Evolutionary conservation across 2,329 filamentous ascomycete species (phyloP).

Genomic region (Fusarium lyarnte): DNA sequence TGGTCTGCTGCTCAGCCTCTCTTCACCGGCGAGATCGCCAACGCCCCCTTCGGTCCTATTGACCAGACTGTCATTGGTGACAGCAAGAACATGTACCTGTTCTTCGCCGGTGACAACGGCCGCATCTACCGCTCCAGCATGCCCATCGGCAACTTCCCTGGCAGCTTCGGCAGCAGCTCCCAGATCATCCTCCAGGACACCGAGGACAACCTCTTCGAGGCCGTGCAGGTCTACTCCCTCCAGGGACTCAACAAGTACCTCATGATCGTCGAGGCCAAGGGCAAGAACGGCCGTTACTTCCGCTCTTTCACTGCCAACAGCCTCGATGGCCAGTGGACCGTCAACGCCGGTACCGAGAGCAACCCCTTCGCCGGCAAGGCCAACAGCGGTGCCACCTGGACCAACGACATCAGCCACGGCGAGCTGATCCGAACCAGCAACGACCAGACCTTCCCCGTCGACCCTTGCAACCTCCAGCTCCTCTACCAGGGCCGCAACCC

Average conservation of each 20-base stretch:
- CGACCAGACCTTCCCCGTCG: conserved; percentile 71
- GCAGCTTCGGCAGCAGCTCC: conserved; percentile 63
- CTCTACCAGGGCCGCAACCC: conserved; percentile 68
- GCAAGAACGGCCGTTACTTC: conserved; percentile 50
- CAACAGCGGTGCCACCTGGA: conserved; percentile 71
- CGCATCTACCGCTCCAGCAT: conserved; percentile 72
- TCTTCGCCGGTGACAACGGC: conserved; percentile 74
- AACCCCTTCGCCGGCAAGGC: conserved; percentile 73
- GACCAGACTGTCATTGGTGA: conserved; percentile 74
- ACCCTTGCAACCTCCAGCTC: conserved; percentile 71
- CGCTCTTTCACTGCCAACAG: conserved; percentile 64
- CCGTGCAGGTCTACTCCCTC: conserved; percentile 72
- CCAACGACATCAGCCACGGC: conserved; percentile 73
- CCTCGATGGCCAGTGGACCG: conserved; percentile 66
- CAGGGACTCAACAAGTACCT: conserved; percentile 65
- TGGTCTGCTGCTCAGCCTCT: conserved; percentile 49
- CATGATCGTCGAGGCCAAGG: conserved; percentile 74
- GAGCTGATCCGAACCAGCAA: conserved; percentile 65
- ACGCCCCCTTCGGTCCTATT: conserved; percentile 57
- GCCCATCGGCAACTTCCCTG: conserved; percentile 70
- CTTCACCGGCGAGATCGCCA: neutral
- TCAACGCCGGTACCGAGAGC: conserved; percentile 63
- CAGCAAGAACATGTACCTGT: conserved; percentile 69
- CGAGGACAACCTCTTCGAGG: conserved; percentile 69
- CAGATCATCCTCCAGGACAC: conserved; percentile 53